Percentiles rank a stretch among this genome's conserved stretches.
phyloP scores from a whole-genome alignment of 371 early-diverging fungal species.

The Mortierella polycephala region DNA sequence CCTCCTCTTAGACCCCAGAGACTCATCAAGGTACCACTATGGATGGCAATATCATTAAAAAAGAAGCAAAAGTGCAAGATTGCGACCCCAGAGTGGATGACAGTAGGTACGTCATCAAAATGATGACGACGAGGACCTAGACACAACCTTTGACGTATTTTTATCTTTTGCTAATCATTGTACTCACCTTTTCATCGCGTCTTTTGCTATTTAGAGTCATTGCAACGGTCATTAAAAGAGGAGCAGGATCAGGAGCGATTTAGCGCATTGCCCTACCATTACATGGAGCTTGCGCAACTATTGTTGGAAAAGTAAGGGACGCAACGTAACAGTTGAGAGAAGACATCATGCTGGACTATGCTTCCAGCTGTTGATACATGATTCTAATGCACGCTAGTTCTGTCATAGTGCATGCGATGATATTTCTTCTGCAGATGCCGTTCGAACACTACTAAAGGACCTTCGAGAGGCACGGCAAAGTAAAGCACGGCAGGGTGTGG shows the following conservation, averaged over 20 bases:
- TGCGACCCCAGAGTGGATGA: conserved; percentile 88
- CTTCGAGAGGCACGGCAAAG: conserved; percentile 85
- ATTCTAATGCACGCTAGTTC: neutral
- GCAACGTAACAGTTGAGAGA: too few relatives aligned
- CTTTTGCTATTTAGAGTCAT: conserved; percentile 55
- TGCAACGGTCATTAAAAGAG: conserved; percentile 68
- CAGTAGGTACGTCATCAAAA: conserved; percentile 56
- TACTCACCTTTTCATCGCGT: conserved; percentile 2
- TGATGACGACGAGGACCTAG: too few relatives aligned
- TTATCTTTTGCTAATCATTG: neutral
- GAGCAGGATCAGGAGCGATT: conserved; percentile 68
- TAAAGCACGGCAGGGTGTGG: conserved; percentile 81
- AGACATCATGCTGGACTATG: too few relatives aligned
- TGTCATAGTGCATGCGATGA: conserved; percentile 80
- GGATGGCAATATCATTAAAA: conserved; percentile 90
- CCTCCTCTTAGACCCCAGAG: conserved; percentile 86
- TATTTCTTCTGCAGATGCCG: conserved; percentile 74
- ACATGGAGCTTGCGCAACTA: conserved; percentile 83
- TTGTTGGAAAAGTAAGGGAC: conserved; percentile 74
- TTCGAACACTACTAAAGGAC: conserved; percentile 82
- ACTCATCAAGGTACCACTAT: conserved; percentile 79
- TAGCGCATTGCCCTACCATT: conserved; percentile 80
- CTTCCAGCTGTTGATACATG: too few relatives aligned
- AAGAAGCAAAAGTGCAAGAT: conserved; percentile 83
- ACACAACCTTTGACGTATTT: neutral